These are phyloP conservation scores for Alopecurus myosuroides DNA, from an alignment of 176 grass and related monocot species.

Conservation along the genomic window DNA sequence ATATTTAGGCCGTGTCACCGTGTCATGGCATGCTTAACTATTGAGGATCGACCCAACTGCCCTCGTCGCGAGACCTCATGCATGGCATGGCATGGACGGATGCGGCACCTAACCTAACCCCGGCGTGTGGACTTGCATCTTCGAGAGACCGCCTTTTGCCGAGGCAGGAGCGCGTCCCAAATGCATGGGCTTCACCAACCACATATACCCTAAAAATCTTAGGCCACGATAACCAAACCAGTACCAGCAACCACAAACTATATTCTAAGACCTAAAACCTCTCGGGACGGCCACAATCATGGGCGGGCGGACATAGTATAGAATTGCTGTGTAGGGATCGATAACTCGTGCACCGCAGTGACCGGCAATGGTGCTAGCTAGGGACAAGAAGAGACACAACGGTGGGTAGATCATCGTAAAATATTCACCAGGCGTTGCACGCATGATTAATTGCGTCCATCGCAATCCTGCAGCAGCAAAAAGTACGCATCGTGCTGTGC, in stretches of 20 bases:
- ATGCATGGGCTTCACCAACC: conserved; percentile 35
- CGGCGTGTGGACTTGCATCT: not conserved
- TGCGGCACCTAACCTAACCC: conserved; percentile 10
- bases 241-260: not conserved
- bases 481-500: not conserved
- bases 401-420: conserved; percentile 3
- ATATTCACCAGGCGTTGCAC: conserved; percentile 18
- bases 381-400: conserved; percentile 32
- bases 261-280: conserved; percentile 26
- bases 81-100: not conserved
- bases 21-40: not conserved
- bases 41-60: conserved; percentile 14
- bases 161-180: not conserved
- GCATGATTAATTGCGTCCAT: conserved; percentile 13
- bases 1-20: not conserved
- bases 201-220: not conserved
- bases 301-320: not conserved
- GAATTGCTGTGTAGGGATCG: not conserved
- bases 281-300: not conserved
- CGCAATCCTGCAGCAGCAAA: not conserved
- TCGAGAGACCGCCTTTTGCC: not conserved
- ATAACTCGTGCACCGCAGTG: not conserved
- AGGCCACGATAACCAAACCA: conserved; percentile 29
- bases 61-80: not conserved
- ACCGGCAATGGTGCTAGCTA: too few relatives aligned